A percentile compares a stretch with the other conserved stretches of the same genome.
Evolutionary conservation across 75 land plant genomes (phyloP).

Genomic region (Cryptomeria japonica): DNA sequence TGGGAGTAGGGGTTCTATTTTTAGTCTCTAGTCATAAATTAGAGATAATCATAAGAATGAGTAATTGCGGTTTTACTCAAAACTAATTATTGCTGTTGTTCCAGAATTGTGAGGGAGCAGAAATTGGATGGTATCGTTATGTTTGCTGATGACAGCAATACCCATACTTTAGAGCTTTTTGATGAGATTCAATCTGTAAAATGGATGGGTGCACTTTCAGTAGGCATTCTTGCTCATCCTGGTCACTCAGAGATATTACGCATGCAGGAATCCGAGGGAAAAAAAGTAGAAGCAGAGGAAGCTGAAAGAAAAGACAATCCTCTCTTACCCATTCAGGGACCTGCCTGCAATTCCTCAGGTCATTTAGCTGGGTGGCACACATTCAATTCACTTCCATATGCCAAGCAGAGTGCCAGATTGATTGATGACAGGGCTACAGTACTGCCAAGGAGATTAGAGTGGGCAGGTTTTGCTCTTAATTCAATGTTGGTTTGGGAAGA

Average conservation of each 20-base stretch:
- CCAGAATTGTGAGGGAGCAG: slow-evolving; percentile 67
- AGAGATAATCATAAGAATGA: background rate
- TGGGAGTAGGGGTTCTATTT: background rate
- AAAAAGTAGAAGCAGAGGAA: slow-evolving; percentile 13
- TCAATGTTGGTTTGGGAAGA: slow-evolving; percentile 79
- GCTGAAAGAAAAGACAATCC: slow-evolving; percentile 14
- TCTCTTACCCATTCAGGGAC: slow-evolving; percentile 74
- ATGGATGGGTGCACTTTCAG: slow-evolving; percentile 85
- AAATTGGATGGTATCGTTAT: slow-evolving; percentile 83
- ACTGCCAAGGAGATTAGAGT: slow-evolving; percentile 67
- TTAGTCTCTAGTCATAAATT: background rate
- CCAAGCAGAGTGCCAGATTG: slow-evolving; percentile 35
- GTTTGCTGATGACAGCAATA: slow-evolving; percentile 91
- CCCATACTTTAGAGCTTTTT: slow-evolving; percentile 81
- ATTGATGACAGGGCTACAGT: slow-evolving; percentile 41
- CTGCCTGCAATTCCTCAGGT: slow-evolving; percentile 76
- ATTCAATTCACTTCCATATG: slow-evolving; percentile 44
- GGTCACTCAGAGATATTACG: slow-evolving; percentile 22
- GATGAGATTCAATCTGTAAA: slow-evolving; percentile 79
- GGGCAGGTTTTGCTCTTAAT: slow-evolving; percentile 92
- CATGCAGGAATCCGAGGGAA: background rate
- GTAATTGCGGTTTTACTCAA: background rate
- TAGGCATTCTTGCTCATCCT: slow-evolving; percentile 68
- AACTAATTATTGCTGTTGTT: background rate
- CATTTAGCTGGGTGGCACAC: slow-evolving; percentile 79